Base-by-base conservation (phyloP, 371 early-diverging fungal genomes). In the Saksenaea oblongispora region DNA sequence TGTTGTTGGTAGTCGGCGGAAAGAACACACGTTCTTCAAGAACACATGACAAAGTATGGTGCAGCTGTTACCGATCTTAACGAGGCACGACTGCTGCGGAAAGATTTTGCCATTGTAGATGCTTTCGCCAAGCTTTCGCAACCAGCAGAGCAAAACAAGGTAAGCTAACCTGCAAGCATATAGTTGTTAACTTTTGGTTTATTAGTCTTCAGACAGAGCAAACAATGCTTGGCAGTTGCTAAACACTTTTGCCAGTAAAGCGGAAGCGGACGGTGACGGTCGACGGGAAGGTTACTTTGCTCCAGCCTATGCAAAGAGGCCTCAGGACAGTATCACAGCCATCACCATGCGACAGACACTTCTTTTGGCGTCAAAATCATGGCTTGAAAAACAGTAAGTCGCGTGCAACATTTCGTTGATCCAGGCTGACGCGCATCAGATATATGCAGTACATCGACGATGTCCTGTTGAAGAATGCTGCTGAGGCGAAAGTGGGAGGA, bases 401-500 rank as follows among this genome's bases (percentile, higher is more conserved):
- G 8, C 35, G 8, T 63, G 24, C 14, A n/a, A 22, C 7, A 11
- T 28, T 14, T 11, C 24, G 18, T 22, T 36, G 18, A 37, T 31
- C 31, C 34, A 13, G 11, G 14, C 18, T 37, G 17, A 15, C 18
- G 17, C 15, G 44, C 8, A 63, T 26, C 37, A 66, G 61, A 22
- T 80, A 80, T 61, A 68, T 78, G 56, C 80, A 81, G 18, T 85
- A 84, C 65, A 70, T 92, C 27, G 85, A 91, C 22, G 73, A 80
- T 17, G 60, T 78, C 1, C 69, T 93, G 7, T 60, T 76, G 15
- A 84, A 84, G 58, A 75, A 88, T 57, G 87, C 89, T 10, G 67
- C 71, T 24, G 87, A 86, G 18, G 90, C 91, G 1, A 73, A 76
- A 47, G 72, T 89, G 14, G 92, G 92, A n/a, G 92, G 92, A 27